Percentiles rank a stretch among this genome's conserved stretches.
phyloP scores from a whole-genome alignment of 257 asterid species.

The Thymus mandschuricus region DNA sequence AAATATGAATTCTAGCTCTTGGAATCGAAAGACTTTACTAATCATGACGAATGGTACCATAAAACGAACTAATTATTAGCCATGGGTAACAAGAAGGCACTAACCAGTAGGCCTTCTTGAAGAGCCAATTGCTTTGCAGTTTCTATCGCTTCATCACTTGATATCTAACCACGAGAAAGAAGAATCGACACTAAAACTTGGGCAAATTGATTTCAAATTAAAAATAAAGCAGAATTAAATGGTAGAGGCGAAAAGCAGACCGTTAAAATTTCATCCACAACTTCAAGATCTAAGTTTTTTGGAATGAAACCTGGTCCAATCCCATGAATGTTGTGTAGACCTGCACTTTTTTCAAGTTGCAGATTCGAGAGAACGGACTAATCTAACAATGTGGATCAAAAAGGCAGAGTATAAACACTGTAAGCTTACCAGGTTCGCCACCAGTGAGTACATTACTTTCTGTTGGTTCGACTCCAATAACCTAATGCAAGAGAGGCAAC shows the following conservation, averaged over 20 bases:
- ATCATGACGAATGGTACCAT: not conserved
- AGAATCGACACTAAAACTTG: slow-evolving; percentile 3
- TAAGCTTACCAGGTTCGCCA: slow-evolving; percentile 90
- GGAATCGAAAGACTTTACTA: not conserved
- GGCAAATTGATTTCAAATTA: not conserved
- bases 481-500: slow-evolving; percentile 38
- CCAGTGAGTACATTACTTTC: slow-evolving; percentile 91
- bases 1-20: too few species aligned
- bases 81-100: slow-evolving; percentile 33
- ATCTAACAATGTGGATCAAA: slow-evolving; percentile 31
- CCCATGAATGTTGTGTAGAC: slow-evolving; percentile 99
- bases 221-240: not conserved
- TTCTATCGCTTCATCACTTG: slow-evolving; percentile 88
- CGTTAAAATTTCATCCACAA: slow-evolving; percentile 90
- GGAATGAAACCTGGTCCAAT: slow-evolving; percentile 99
- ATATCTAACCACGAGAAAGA: slow-evolving; percentile 51
- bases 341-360: slow-evolving; percentile 70
- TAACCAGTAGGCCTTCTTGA: slow-evolving; percentile 90
- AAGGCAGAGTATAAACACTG: slow-evolving; percentile 19
- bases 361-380: slow-evolving; percentile 52
- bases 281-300: slow-evolving; percentile 69
- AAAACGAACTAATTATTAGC: not conserved
- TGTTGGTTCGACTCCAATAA: slow-evolving; percentile 88
- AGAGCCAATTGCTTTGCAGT: slow-evolving; percentile 89
- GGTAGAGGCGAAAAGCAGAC: slow-evolving; percentile 34